Conservation (phyloP, 768 basidiomycete genomes). For the Tulasnella sp. region DNA sequence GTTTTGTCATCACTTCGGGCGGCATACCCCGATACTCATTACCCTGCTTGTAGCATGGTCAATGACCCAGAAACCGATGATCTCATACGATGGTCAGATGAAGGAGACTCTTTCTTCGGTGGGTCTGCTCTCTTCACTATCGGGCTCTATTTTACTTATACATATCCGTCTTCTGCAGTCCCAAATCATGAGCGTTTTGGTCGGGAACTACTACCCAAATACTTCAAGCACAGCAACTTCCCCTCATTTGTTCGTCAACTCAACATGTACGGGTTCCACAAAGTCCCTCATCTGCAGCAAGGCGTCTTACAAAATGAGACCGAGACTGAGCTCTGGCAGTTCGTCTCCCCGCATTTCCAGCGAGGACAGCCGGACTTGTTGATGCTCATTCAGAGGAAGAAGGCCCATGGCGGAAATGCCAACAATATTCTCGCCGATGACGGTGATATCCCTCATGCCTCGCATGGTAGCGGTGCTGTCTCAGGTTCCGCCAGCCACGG, state of each 20-base stretch:
- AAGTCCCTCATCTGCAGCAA: conserved; percentile 91
- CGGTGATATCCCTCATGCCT: background rate
- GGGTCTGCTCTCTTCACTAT: conserved; percentile 8
- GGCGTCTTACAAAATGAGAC: conserved; percentile 77
- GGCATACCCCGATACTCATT: background rate
- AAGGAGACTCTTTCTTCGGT: conserved; percentile 91
- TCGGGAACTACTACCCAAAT: conserved; percentile 75
- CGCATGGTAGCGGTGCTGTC: background rate
- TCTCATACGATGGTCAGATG: conserved; percentile 83
- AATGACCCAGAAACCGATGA: conserved; percentile 71
- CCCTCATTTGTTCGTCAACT: conserved; percentile 82
- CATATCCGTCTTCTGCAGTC: too few relatives aligned
- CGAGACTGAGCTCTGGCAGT: conserved; percentile 81
- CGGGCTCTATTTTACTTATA: conserved; percentile 2
- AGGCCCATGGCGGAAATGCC: conserved; percentile 32
- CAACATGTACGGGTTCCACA: conserved; percentile 94
- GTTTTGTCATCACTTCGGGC: conserved; percentile 24
- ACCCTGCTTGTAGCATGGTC: conserved; percentile 56
- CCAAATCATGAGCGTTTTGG: conserved; percentile 86
- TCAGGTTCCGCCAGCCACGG: background rate
- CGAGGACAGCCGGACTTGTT: conserved; percentile 81
- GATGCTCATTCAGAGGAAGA: conserved; percentile 80
- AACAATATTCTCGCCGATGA: conserved; percentile 20
- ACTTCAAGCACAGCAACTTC: conserved; percentile 98
- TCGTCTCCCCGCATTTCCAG: conserved; percentile 79